These are phyloP conservation scores for Microstegium vimineum DNA, from an alignment of 176 grass and related monocot species.

Conservation along the genomic window DNA sequence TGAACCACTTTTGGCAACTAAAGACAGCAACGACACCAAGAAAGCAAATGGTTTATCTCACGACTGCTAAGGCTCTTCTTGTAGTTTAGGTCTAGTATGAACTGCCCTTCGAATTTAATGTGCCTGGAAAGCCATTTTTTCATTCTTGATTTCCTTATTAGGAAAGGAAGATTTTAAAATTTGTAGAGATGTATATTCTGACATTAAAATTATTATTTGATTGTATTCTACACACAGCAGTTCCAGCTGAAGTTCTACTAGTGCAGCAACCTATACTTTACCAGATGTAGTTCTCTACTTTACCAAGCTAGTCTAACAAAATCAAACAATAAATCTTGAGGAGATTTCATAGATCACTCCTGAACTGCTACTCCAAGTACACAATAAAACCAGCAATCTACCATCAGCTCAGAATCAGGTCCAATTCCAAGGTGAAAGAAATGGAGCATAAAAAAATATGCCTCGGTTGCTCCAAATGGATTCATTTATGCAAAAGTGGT, in stretches of 20 bases:
- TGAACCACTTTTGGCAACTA: constrained; percentile 74
- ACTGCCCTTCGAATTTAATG: constrained; percentile 43
- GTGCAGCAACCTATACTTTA: not conserved
- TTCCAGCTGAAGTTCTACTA: constrained; percentile 13
- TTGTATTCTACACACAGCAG: constrained; percentile 24
- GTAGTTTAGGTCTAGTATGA: constrained; percentile 55
- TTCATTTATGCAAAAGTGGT: constrained; percentile 21
- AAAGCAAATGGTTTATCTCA: constrained; percentile 77
- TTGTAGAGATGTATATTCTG: constrained; percentile 49
- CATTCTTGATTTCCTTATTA: constrained; percentile 61
- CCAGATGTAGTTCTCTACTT: constrained; percentile 9
- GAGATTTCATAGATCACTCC: not conserved
- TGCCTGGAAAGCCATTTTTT: constrained; percentile 61
- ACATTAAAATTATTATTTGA: constrained; percentile 39
- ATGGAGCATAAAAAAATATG: not conserved
- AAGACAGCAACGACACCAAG: constrained; percentile 63
- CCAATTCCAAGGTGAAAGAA: not conserved
- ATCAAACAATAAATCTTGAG: constrained; percentile 4
- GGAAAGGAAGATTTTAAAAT: constrained; percentile 28
- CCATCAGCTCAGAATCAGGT: not conserved
- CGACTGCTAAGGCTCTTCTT: constrained; percentile 51
- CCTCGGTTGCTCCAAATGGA: not conserved
- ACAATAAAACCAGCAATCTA: constrained; percentile 4
- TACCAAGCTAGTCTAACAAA: constrained; percentile 22
- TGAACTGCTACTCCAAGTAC: constrained; percentile 11